Percentiles rank a stretch among this genome's conserved stretches.
phyloP scores from a whole-genome alignment of 202 grass and related monocot genomes.

The Dendrocalamus latiflorus region DNA sequence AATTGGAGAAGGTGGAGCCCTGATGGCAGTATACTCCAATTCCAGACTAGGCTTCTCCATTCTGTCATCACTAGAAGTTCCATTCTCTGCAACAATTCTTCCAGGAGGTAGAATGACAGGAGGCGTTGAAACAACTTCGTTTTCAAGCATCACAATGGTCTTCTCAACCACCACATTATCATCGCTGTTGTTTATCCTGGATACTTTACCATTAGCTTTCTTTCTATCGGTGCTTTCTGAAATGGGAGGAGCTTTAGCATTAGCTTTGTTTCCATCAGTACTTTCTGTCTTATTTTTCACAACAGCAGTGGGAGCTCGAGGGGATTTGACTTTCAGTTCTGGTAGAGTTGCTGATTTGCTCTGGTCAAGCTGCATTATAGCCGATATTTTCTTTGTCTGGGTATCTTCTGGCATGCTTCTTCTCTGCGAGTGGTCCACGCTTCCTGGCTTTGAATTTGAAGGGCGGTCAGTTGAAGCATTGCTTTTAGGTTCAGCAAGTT shows the following conservation, averaged over 20 bases:
- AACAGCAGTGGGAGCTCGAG: slow-evolving; percentile 24
- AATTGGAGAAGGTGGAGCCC: slow-evolving; percentile 58
- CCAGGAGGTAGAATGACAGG: slow-evolving; percentile 22
- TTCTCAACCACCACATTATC: slow-evolving; percentile 75
- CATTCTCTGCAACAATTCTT: slow-evolving; percentile 20
- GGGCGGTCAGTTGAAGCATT: slow-evolving; percentile 35
- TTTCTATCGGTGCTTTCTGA: slow-evolving; percentile 24
- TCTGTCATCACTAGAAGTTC: slow-evolving; percentile 35
- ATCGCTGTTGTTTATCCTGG: slow-evolving; percentile 33
- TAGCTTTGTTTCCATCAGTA: slow-evolving; percentile 26
- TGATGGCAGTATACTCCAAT: slow-evolving; percentile 43
- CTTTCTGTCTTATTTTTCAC: slow-evolving; percentile 25
- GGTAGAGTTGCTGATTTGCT: slow-evolving; percentile 81
- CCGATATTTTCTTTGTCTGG: slow-evolving; percentile 73
- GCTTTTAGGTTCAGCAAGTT: slow-evolving; percentile 67
- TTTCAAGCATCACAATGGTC: slow-evolving; percentile 75
- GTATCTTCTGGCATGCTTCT: slow-evolving; percentile 47
- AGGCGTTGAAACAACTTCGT: slow-evolving; percentile 49
- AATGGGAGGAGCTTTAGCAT: slow-evolving; percentile 29
- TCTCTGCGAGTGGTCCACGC: slow-evolving; percentile 10
- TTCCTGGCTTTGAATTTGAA: slow-evolving; percentile 35
- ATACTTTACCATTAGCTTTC: slow-evolving; percentile 23
- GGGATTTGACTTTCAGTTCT: slow-evolving; percentile 68
- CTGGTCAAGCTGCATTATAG: slow-evolving; percentile 88
- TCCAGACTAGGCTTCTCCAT: slow-evolving; percentile 30